Evolutionary conservation across 306 rosid species (phyloP), one percentile per base, ranked within the genome.

Genomic region (Amphicarpaea edgeworthii): DNA sequence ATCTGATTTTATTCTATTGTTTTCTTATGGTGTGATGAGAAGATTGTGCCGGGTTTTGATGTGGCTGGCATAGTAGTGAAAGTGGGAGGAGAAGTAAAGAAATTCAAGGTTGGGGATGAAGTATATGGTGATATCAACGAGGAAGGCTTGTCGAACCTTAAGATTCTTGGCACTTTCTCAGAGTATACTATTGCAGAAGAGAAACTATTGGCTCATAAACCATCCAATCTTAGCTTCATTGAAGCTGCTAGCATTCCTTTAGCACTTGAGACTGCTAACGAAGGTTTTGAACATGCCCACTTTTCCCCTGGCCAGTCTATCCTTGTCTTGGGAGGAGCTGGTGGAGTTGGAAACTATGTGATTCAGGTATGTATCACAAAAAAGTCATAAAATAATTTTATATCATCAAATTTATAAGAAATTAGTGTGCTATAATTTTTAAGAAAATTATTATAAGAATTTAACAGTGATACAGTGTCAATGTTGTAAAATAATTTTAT

Each of bases 181-280:
- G 91, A 90, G 82, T 93, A 90, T 70, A 90, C 94, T 8, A 83
- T 85, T 45, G 82, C 81, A 42, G 89, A 83, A 77, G 98, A 90
- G 85, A 87, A 23, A 14, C 12, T 85, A 0, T 77, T 91, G 67
- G 86, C 98, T 79, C 88, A 59, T 20, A 91, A 91, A 59, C 96
- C 98, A 2, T 59, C 74, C 0, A 86, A 79, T 85, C 85, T 93
- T 50, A 91, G 86, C 77, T 93, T 93, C 45, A 45, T 69, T 30
- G 96, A 91, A 71, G 98, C 96, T 77, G 96, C 97, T 74, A 88
- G 92, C 80, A 75, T 91, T 76, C 98, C 98, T 68, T 65, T 83
- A 12, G 92, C 92, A 2, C 28, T 84, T 42, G 89, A 81, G 50
- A 87, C 96, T 17, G 96, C 98, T 68, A 78, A 88, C 62, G 88